Conservation (phyloP, 305 asterid species). For the Solanum hybrid region DNA sequence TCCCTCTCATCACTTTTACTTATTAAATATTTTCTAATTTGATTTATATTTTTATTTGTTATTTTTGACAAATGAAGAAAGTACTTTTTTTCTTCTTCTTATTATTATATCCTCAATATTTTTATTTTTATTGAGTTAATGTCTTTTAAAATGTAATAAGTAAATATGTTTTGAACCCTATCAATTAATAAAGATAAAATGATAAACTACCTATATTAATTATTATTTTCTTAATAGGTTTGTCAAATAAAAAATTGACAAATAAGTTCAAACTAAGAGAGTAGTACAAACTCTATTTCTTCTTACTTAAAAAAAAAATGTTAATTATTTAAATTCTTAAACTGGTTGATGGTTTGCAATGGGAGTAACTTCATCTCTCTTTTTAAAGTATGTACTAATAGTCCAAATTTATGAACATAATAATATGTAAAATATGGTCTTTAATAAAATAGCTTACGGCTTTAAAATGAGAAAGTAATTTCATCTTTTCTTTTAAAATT, state of each 20-base stretch:
- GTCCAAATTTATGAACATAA: background rate
- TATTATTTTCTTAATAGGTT: no score
- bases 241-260: background rate
- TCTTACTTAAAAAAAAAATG: background rate
- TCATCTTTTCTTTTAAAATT: background rate
- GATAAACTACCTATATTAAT: no score
- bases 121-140: background rate
- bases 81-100: no score
- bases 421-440: no score
- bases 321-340: background rate
- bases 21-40: no score
- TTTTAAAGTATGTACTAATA: no score
- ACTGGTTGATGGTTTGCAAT: background rate
- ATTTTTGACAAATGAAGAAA: no score
- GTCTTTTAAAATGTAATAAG: background rate
- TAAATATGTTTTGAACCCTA: background rate
- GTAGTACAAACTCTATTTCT: background rate
- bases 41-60: background rate
- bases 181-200: no score
- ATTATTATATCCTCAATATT: no score
- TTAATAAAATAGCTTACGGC: background rate
- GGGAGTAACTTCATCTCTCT: background rate
- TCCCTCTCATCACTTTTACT: no score
- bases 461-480: background rate
- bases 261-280: background rate